Percentiles rank a stretch among this genome's conserved stretches.
Evolutionary conservation across 345 rosid species (phyloP).

Genomic region (Eucalyptus shirleyi): DNA sequence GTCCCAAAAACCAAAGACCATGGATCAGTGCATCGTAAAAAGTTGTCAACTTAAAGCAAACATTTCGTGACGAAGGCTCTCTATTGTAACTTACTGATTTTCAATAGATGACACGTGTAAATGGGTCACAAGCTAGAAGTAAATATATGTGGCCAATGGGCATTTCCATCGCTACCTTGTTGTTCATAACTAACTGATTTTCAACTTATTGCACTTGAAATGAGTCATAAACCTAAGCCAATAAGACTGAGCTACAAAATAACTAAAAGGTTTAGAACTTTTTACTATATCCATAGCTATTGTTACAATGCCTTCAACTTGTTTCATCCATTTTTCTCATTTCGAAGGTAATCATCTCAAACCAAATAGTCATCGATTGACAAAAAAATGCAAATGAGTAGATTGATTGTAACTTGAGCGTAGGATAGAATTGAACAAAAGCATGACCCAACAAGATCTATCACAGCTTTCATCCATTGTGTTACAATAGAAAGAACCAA

Average conservation of each 20-base stretch:
- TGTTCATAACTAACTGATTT: background rate
- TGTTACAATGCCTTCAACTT: background rate
- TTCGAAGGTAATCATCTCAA: background rate
- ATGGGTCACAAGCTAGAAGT: background rate
- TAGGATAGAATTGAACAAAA: no score
- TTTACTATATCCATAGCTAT: fast-evolving
- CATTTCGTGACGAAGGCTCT: background rate
- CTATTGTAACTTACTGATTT: background rate
- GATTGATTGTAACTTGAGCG: no score
- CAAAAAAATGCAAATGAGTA: no score
- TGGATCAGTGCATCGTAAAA: background rate
- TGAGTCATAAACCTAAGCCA: background rate
- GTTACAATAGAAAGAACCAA: no score
- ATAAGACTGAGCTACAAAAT: background rate
- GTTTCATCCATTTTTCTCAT: background rate
- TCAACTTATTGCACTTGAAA: background rate
- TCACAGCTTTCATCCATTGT: no score
- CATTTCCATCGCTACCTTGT: background rate
- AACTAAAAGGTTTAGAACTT: background rate
- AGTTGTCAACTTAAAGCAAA: background rate
- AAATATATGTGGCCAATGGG: background rate
- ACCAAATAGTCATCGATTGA: no score
- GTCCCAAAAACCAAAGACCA: background rate
- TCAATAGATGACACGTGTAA: background rate
- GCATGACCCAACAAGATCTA: no score